These are phyloP conservation scores for Alisma plantagoaquatica DNA, from an alignment of 106 monocot genomes.

Conservation along the genomic window DNA sequence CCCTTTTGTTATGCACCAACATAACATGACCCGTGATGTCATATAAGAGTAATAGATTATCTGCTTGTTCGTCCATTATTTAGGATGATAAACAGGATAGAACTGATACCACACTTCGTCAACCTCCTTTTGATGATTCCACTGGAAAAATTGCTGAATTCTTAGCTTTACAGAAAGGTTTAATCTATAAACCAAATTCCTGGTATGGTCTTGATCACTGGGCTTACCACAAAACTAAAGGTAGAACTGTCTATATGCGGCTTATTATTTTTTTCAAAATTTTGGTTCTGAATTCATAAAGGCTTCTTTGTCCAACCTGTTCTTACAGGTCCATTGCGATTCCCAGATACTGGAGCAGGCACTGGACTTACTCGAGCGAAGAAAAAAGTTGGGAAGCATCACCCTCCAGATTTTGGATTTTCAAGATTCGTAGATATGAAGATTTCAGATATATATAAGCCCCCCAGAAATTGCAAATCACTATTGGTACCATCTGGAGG, in stretches of 20 bases:
- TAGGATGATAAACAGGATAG: slow-evolving; percentile 30
- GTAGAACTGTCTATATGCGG: too few species aligned
- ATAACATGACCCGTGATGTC: too few species aligned
- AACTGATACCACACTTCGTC: slow-evolving; percentile 18
- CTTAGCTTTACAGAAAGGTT: slow-evolving; percentile 63
- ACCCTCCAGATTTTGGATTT: slow-evolving; percentile 51
- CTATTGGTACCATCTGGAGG: slow-evolving; percentile 38
- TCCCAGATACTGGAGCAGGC: slow-evolving; percentile 13
- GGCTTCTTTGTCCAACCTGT: too few species aligned
- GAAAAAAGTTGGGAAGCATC: slow-evolving; percentile 29
- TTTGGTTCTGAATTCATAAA: too few species aligned
- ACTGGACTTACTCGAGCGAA: slow-evolving; percentile 14
- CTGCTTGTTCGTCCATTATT: too few species aligned
- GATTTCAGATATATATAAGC: slow-evolving; percentile 37
- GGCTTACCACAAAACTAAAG: slow-evolving; percentile 82
- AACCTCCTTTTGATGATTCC: slow-evolving; percentile 27
- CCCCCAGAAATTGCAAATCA: slow-evolving; percentile 60
- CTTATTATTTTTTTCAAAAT: too few species aligned
- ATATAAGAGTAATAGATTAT: too few species aligned
- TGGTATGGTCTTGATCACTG: slow-evolving; percentile 99
- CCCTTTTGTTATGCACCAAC: too few species aligned
- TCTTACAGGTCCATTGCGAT: not conserved
- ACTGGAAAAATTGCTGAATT: slow-evolving; percentile 56
- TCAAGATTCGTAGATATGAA: slow-evolving; percentile 42
- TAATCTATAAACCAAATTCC: slow-evolving; percentile 70